Evolutionary conservation across 345 rosid genomes (phyloP).

Genomic region (Arabidopsis suecica): DNA sequence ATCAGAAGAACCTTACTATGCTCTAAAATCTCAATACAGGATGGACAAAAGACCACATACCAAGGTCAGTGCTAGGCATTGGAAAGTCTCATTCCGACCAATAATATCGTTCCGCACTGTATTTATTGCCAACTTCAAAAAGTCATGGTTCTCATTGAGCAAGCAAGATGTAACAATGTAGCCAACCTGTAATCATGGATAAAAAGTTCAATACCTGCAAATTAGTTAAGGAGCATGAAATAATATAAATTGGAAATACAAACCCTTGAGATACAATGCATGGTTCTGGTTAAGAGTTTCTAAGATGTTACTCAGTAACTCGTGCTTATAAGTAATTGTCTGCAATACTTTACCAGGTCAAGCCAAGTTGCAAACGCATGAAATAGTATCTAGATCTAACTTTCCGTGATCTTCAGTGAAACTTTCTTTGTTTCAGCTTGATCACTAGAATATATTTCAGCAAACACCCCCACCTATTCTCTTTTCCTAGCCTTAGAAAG

Average conservation of each 20-base stretch:
- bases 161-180: conserved; percentile 90
- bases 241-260: background rate
- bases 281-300: conserved; percentile 20
- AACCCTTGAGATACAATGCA: background rate
- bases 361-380: conserved; percentile 2
- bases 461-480: background rate
- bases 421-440: conserved; percentile 9
- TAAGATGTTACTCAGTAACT: conserved; percentile 14
- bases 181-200: conserved; percentile 76
- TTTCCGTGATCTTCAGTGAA: conserved; percentile 10
- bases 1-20: conserved; percentile 21
- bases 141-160: conserved; percentile 98
- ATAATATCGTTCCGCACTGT: conserved; percentile 94
- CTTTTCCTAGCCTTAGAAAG: conserved; percentile 29
- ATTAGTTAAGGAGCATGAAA: background rate
- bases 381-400: conserved; percentile 16
- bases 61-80: conserved; percentile 98
- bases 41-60: conserved; percentile 52
- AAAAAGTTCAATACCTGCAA: conserved; percentile 9
- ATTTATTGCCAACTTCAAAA: conserved; percentile 94
- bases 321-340: background rate
- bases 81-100: conserved; percentile 99
- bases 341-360: conserved; percentile 15
- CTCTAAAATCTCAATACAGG: conserved; percentile 15
- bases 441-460: conserved; percentile 9